A percentile compares a stretch with the other conserved stretches of the same genome.
Conservation (phyloP, 805 yeast species). For the Lipomyces yamanashiensis region DNA sequence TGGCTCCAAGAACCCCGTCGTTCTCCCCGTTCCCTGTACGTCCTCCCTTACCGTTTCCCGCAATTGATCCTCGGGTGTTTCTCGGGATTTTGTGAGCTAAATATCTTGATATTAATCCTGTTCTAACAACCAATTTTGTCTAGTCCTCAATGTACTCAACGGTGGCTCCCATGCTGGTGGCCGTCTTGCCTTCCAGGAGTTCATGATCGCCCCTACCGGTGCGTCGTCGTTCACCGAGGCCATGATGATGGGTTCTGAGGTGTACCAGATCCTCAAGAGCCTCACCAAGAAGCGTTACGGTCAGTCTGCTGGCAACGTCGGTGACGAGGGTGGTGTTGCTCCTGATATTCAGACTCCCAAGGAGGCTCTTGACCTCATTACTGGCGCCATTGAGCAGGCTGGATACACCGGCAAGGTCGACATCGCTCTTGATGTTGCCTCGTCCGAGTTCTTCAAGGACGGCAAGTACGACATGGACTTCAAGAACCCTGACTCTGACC, state of each 20-base stretch:
- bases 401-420: constrained; percentile 93
- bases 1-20: constrained; percentile 79
- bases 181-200: constrained; percentile 97
- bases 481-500: constrained; percentile 94
- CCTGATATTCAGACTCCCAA: constrained; percentile 94
- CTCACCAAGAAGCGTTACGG: constrained; percentile 95
- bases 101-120: background rate
- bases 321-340: constrained; percentile 99
- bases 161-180: constrained; percentile 99
- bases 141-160: constrained; percentile 92
- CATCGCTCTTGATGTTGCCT: constrained; percentile 95
- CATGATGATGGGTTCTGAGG: constrained; percentile 95
- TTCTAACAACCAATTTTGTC: constrained; percentile 39
- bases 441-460: constrained; percentile 96
- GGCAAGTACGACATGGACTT: constrained; percentile 97
- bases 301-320: constrained; percentile 98
- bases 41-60: background rate
- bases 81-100: background rate
- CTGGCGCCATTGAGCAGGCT: constrained; percentile 85
- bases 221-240: constrained; percentile 93
- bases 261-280: constrained; percentile 94
- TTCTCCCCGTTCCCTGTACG: constrained; percentile 86
- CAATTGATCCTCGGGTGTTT: background rate
- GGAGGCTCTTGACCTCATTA: constrained; percentile 96
- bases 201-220: constrained; percentile 96